These are phyloP conservation scores for Pseudogymnoascus sp. DNA, from an alignment of 2,329 filamentous ascomycete species.

Conservation along the genomic window DNA sequence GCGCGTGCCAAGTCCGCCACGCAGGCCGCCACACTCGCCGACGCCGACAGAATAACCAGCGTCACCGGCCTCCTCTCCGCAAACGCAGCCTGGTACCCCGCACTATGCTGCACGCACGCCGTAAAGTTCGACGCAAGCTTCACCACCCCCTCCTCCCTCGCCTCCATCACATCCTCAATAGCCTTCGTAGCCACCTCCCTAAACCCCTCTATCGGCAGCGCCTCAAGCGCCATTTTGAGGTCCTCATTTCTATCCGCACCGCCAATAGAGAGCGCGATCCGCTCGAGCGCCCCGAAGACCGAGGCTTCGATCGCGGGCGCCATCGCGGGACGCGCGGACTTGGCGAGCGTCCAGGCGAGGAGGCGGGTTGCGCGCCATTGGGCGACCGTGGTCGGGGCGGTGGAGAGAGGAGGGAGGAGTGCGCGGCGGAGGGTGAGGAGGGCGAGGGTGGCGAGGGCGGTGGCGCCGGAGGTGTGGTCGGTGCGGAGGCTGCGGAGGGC, in stretches of 20 bases:
- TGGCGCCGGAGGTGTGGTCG: conserved; percentile 52
- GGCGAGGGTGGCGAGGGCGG: conserved; percentile 47
- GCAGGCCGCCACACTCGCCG: conserved; percentile 48
- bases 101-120: conserved; percentile 24
- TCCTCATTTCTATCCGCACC: not conserved
- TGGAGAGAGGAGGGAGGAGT: conserved; percentile 26
- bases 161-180: conserved; percentile 18
- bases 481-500: conserved; percentile 42
- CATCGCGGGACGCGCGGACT: conserved; percentile 60
- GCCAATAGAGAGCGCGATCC: not conserved
- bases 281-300: conserved; percentile 38
- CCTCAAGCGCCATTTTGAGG: not conserved
- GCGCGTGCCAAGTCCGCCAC: conserved; percentile 28
- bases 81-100: conserved; percentile 11
- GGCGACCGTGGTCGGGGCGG: conserved; percentile 23
- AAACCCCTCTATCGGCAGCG: not conserved
- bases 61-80: conserved; percentile 26
- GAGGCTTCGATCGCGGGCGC: conserved; percentile 47
- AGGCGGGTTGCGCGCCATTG: conserved; percentile 51
- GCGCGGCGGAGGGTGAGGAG: conserved; percentile 42
- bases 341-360: conserved; percentile 55
- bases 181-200: conserved; percentile 14
- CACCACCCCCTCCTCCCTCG: not conserved
- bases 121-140: conserved; percentile 18
- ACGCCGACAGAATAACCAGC: conserved; percentile 54